Base-by-base conservation (phyloP, 495 filamentous ascomycete genomes). In the Symbiotaphrina buchneri region DNA sequence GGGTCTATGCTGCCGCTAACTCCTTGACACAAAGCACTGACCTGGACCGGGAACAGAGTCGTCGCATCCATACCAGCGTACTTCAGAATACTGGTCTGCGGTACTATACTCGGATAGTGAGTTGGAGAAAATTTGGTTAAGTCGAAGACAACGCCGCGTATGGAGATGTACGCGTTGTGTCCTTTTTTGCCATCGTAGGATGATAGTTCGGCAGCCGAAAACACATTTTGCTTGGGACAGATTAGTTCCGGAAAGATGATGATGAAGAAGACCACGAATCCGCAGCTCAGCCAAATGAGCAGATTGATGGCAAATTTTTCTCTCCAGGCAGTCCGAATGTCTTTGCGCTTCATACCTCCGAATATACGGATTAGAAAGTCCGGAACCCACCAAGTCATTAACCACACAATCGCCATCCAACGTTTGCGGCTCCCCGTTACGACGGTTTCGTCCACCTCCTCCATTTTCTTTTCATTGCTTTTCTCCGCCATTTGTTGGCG, bases 241-340 rank as follows among this genome's bases (percentile, higher is more conserved):
- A 99, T 74, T 34, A 95, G 55, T 39, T 59, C 53, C 11, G 87
- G 87, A 49, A 97, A 90, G 42, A 68, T 63, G 33, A 94, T 37
- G 46, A 54, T 54, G 61, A 99, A 79, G 61, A 95, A 99, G 27
- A 75, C 61, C 2, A 78, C 68, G 39, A 77, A 55, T 28, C 54
- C 55, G 51, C 87, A 95, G 42, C 59, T 61, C 37, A 85, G 63
- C 87, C 87, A 99, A 46, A 99, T 99, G 50, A 95, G 65, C 40
- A 95, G 52, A 58, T 99, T 99, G 63, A 99, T 99, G 21, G 87
- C 87, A 34, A 95, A 51, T 60, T 97, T 97, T 47, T 97, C 87
- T 37, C 87, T 66, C 87, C 87, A 97, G 2, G 87, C 87, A 39
- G 72, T 60, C 27, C 81, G 76, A n/a, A 97, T 68, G 45, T 97